A percentile compares a stretch with the other conserved stretches of the same genome.
Evolutionary conservation across 177 flowering plant genomes (phyloP).

Genomic region (Vitis hybrid): DNA sequence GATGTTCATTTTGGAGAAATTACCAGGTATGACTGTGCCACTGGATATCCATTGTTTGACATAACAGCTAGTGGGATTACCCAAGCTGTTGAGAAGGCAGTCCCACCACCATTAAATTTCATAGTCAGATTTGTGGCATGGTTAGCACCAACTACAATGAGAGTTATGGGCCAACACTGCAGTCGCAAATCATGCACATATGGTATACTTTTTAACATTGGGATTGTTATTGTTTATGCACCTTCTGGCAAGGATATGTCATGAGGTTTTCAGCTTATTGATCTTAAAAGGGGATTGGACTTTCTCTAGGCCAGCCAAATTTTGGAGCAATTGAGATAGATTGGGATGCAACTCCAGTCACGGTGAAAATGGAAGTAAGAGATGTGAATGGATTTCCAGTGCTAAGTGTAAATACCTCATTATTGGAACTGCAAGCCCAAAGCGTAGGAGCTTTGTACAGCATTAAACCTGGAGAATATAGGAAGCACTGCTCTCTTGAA

Average conservation of each 20-base stretch:
- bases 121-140: conserved; percentile 58
- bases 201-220: conserved; percentile 32
- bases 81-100: conserved; percentile 67
- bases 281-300: background rate
- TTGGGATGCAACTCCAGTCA: conserved; percentile 61
- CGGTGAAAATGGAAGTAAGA: conserved; percentile 51
- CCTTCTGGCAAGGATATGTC: background rate
- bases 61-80: conserved; percentile 79
- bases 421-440: conserved; percentile 41
- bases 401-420: conserved; percentile 34
- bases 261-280: background rate
- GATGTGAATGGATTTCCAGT: conserved; percentile 56
- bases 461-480: conserved; percentile 19
- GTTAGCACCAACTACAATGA: conserved; percentile 64
- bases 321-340: conserved; percentile 72
- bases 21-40: conserved; percentile 61
- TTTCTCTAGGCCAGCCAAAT: conserved; percentile 59
- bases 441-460: conserved; percentile 3
- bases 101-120: conserved; percentile 43
- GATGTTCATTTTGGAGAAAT: conserved; percentile 91
- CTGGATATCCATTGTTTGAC: conserved; percentile 70
- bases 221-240: background rate
- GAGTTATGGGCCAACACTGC: conserved; percentile 52
- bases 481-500: conserved; percentile 62
- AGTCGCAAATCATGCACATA: conserved; percentile 66